A percentile compares a stretch with the other conserved stretches of the same genome.
Evolutionary conservation across 2,329 filamentous ascomycete species (phyloP).

Genomic region (Arthrobotrys sinensis): DNA sequence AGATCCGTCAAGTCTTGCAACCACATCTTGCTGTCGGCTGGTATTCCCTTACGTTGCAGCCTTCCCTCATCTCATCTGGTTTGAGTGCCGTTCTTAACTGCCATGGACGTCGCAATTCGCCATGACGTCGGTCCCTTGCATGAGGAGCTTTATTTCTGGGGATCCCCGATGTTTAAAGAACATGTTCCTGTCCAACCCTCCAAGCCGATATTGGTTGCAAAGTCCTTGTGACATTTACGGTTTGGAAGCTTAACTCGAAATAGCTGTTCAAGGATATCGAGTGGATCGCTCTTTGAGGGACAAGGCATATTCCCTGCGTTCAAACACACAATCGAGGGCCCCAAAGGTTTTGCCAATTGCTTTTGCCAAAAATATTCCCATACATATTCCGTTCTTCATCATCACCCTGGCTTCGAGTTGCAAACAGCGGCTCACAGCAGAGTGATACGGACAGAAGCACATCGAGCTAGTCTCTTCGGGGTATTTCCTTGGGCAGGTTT

Average conservation of each 20-base stretch:
- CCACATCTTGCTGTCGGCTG: constrained; percentile 5
- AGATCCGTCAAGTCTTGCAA: background rate
- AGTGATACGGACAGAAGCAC: constrained; percentile 27
- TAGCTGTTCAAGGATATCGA: constrained; percentile 50
- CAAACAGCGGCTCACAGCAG: constrained; percentile 51
- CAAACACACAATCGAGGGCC: constrained; percentile 41
- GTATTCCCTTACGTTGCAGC: constrained; percentile 32
- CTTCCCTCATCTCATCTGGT: constrained; percentile 8
- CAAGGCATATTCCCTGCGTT: constrained; percentile 39
- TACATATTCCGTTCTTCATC: constrained; percentile 28
- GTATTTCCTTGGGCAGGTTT: constrained; percentile 51
- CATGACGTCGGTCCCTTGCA: constrained; percentile 55
- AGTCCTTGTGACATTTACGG: constrained; percentile 48
- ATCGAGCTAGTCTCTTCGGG: constrained; percentile 44
- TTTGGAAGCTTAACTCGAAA: constrained; percentile 42
- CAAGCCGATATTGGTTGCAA: constrained; percentile 27
- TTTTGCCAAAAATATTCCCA: constrained; percentile 48
- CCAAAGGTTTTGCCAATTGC: constrained; percentile 40
- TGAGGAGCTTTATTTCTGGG: constrained; percentile 38
- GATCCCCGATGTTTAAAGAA: constrained; percentile 29
- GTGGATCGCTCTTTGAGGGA: constrained; percentile 40
- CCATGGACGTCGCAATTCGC: constrained; percentile 50
- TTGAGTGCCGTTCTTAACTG: constrained; percentile 26
- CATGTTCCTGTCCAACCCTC: constrained; percentile 43
- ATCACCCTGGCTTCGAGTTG: constrained; percentile 45